Base-by-base conservation (phyloP, 148 eudicot genomes). In the Camellia japonica region DNA sequence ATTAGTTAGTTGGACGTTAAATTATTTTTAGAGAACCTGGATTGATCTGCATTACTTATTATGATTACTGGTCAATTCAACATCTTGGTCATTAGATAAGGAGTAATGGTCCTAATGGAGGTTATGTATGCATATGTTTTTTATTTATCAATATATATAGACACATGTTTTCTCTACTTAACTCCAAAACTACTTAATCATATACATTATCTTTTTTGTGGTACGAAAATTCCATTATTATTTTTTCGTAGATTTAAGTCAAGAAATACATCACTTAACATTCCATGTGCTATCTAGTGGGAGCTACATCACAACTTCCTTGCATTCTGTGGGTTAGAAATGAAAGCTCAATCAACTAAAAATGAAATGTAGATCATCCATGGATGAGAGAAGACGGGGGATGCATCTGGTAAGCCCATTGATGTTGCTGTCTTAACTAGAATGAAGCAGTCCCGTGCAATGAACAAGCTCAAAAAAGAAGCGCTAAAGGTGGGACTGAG, bases 331-430 rank as follows among this genome's bases (percentile, higher is more conserved):
- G 7, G n/a, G 54, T 72, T 51, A 54, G 38, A 72, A 72, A 56
- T 72, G 30, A 52, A 72, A 65, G 47, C 16, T 80, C 16, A 51
- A 74, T 59, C 59, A 51, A 65, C 38, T 84, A 52, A 84, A 78
- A 0, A 7, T 80, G 43, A 68, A 70, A 80, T 83, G 83, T 88
- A 95, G 99, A 90, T 81, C 99, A 95, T 90, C 97, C 97, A 75
- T 95, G 99, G 99, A 91, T 92, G 91, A 92, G 87, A 87, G 99
- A 88, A 84, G 97, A 93, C 78, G 99, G 97, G 97, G n/a, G 99
- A 90, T 88, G 99, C 97, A 83, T 84, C 99, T 82, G 99, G 93
- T 81, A 93, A 95, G 86, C 99, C 99, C 70, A 90, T 95, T 82
- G 99, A 95, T 82, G 86, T 90, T 85, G 99, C 97, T 83, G 97